phyloP scores from a whole-genome alignment of 495 filamentous ascomycete species.

The Letharia lupina region DNA sequence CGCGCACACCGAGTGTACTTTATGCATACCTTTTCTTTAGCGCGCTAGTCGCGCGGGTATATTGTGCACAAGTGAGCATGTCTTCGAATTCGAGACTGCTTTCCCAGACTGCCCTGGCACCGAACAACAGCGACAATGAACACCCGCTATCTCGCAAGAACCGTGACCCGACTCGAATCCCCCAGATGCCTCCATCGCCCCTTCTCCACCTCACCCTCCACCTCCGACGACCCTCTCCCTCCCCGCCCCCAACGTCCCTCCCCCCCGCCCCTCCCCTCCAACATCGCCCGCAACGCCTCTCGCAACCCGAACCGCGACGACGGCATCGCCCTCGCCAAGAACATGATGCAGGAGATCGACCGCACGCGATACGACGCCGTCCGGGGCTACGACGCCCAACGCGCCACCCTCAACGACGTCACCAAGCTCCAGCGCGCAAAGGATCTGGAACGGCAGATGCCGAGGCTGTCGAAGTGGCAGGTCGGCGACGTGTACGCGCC shows the following conservation, averaged over 20 bases:
- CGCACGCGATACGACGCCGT: constrained; percentile 2
- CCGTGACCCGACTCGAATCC: not conserved
- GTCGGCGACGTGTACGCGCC: constrained; percentile 83
- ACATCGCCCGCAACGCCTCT: not conserved
- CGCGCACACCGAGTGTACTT: too few species aligned
- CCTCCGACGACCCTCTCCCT: constrained; percentile 15
- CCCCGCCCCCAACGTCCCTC: not conserved
- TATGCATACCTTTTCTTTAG: not conserved
- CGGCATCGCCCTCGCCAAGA: not conserved
- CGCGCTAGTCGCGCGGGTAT: constrained; percentile 5
- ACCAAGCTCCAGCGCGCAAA: constrained; percentile 2
- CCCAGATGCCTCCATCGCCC: not conserved
- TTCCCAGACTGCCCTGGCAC: not conserved
- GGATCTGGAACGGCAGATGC: constrained; percentile 33
- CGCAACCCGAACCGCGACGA: not conserved
- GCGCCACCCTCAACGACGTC: constrained; percentile 18
- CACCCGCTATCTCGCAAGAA: not conserved
- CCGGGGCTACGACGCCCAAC: constrained; percentile 1
- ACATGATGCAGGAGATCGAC: not conserved
- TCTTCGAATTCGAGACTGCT: not conserved
- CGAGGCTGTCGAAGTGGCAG: constrained; percentile 47
- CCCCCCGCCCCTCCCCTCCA: constrained; percentile 4
- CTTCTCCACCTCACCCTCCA: not conserved
- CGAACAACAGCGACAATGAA: not conserved
- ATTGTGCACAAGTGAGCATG: not conserved